Percentiles rank a stretch among this genome's conserved stretches.
Conservation (phyloP, 73 alveolate genomes). For the Paramecium pentaurelia region DNA sequence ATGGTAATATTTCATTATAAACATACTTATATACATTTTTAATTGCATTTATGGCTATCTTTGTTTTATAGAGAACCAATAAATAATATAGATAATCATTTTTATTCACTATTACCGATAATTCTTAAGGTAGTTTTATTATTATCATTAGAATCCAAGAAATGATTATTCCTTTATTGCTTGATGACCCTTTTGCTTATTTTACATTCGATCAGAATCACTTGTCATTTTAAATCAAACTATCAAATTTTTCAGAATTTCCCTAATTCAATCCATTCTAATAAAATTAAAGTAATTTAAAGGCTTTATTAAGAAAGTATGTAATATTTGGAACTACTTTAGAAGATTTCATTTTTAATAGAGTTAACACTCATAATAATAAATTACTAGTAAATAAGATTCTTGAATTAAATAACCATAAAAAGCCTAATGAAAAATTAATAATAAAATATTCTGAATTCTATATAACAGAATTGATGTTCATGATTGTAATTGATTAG, state of each 20-base stretch:
- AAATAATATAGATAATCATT: not conserved
- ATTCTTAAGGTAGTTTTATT: not conserved
- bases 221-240: not conserved
- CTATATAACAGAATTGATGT: not conserved
- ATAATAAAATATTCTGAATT: not conserved
- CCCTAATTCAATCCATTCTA: not conserved
- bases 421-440: not conserved
- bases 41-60: not conserved
- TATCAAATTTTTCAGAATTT: not conserved
- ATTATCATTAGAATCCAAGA: not conserved
- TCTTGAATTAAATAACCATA: not conserved
- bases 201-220: not conserved
- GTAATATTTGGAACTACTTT: not conserved
- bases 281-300: not conserved
- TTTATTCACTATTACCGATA: not conserved
- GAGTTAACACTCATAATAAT: not conserved
- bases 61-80: not conserved
- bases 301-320: not conserved
- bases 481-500: not conserved
- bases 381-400: not conserved
- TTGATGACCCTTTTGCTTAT: not conserved
- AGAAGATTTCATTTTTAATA: not conserved
- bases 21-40: not conserved
- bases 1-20: not conserved
- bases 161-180: not conserved